Base-by-base conservation (phyloP, 495 filamentous ascomycete species). In the Penicillium samsonianum region DNA sequence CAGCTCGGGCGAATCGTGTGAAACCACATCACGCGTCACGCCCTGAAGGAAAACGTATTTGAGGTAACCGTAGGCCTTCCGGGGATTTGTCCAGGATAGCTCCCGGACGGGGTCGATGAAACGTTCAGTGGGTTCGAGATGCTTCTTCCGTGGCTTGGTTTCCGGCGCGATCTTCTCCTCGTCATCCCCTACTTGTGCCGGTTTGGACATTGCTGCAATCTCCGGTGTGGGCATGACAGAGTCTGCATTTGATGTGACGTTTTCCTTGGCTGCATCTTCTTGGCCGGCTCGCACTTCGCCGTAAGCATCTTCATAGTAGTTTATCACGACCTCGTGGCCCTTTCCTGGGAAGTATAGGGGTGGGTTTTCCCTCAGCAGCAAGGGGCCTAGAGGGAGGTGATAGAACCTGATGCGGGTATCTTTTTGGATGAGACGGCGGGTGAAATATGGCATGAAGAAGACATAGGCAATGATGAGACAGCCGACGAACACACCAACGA, bases 151-250 rank as follows among this genome's bases (percentile, higher is more conserved):
- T 2, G 67, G 67, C n/a, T 55, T 40, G 62, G 66, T 67, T 17
- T 65, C 54, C 7, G 69, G 67, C 26, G 57, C 73, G 84, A 88
- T 68, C 78, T 83, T 65, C 78, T 93, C 64, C 87, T 83, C 65
- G 80, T 94, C 74, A 84, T 87, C 48, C 7, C 48, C 53, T 70
- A 53, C 23, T 25, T 28, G 59, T n/a, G 25, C 35, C 1, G 40
- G 28, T 8, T 20, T 28, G 53, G 41, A 38, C 43, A 47, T 59
- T 2, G 90, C 90, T 76, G 73, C 90, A 67, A 86, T 92, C 31
- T 89, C 88, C 53, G 82, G 90, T 33, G 80, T 78, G 60, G 87
- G 82, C 58, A 81, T 88, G 67, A 88, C 85, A 31, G 90, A 91
- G 77, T 88, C 25, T 10, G 59, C 64, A 4, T 61, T 54, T 10